Base-by-base conservation (phyloP, 1,284 basidiomycete species). In the Heliocybe sulcata region DNA sequence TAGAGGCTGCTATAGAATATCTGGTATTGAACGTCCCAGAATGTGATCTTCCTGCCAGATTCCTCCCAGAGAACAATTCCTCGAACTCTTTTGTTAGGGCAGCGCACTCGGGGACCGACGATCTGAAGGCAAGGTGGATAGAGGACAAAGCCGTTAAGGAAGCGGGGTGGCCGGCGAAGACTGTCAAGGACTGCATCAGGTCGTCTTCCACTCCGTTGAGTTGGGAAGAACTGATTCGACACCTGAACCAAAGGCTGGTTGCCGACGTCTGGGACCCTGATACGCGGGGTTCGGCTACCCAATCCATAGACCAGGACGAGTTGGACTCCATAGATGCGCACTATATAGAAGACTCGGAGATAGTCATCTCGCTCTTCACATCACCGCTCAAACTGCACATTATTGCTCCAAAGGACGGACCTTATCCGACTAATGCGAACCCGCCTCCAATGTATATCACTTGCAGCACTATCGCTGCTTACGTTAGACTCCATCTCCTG, bases 401-500 rank as follows among this genome's bases (percentile, higher is more conserved):
- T 56, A 66, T 89, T 31, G 73, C 84, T 33, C 80, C 85, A 51
- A 58, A 69, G 1, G 65, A 74, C n/a, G 75, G 77, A 54, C 65
- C 72, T 3, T 85, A 85, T 64, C 80, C 85, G 14, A 74, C 80
- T 35, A 66, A 75, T 47, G 73, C 73, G 2, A 76, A 77, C 57
- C 75, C 83, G 3, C 92, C 93, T 0, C 70, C 82, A 0, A 83
- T 94, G 68, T 95, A 86, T 65, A 70, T 97, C 55, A 80, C 86
- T 0, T 94, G 92, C 1, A 65, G 71, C 0, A 80, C 80, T 0
- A 73, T 90, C 4, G 83, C 94, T 0, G 80, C 92, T 0, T 98
- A 97, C 67, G 76, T 97, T 58, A 85, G 92, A 31, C 80, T 98
- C 0, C 85, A 96, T 62, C 77, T 97, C 16, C 78, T 93, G n/a